A percentile compares a stretch with the other conserved stretches of the same genome.
phyloP scores from a whole-genome alignment of 495 filamentous ascomycete species.

The Hypoxylon perforatum region DNA sequence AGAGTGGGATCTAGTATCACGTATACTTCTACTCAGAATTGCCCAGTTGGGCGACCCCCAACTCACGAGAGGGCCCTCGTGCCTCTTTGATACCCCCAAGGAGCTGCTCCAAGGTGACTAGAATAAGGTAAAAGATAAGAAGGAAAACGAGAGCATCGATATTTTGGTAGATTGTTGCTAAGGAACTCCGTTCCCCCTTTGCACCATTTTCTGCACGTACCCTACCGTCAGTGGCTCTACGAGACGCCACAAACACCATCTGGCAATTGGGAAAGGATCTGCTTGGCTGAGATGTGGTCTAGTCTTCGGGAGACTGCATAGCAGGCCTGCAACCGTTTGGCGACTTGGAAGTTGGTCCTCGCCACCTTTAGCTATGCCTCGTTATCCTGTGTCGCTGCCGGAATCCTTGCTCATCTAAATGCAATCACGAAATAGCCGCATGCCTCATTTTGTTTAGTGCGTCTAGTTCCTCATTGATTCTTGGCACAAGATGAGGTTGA shows the following conservation, averaged over 20 bases:
- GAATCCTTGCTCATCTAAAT: slow-evolving; percentile 22
- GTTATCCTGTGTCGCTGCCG: slow-evolving; percentile 29
- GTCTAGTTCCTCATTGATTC: slow-evolving; percentile 1
- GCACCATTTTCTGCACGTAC: slow-evolving; percentile 45
- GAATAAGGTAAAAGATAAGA: slow-evolving; percentile 10
- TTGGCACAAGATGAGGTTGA: slow-evolving; percentile 1
- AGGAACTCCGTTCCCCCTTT: slow-evolving; percentile 43
- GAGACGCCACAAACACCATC: slow-evolving; percentile 49
- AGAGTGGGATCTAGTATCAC: slow-evolving; percentile 22
- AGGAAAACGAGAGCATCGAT: slow-evolving; percentile 25
- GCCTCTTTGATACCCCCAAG: slow-evolving; percentile 12
- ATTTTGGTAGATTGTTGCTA: slow-evolving; percentile 30
- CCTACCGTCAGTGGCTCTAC: slow-evolving; percentile 47
- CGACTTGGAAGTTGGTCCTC: slow-evolving; percentile 31
- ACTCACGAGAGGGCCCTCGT: not conserved
- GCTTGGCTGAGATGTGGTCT: slow-evolving; percentile 43
- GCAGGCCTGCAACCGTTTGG: slow-evolving; percentile 44
- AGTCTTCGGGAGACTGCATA: slow-evolving; percentile 48
- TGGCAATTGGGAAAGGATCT: slow-evolving; percentile 47
- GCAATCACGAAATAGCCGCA: slow-evolving; percentile 12
- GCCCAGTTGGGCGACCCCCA: slow-evolving; percentile 1
- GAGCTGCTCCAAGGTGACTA: not conserved
- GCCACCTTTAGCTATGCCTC: slow-evolving; percentile 40
- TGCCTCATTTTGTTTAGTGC: not conserved
- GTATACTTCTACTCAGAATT: not conserved